Evolutionary conservation across 192 early-diverging fungal genomes (phyloP).

Genomic region (Backusella circina): DNA sequence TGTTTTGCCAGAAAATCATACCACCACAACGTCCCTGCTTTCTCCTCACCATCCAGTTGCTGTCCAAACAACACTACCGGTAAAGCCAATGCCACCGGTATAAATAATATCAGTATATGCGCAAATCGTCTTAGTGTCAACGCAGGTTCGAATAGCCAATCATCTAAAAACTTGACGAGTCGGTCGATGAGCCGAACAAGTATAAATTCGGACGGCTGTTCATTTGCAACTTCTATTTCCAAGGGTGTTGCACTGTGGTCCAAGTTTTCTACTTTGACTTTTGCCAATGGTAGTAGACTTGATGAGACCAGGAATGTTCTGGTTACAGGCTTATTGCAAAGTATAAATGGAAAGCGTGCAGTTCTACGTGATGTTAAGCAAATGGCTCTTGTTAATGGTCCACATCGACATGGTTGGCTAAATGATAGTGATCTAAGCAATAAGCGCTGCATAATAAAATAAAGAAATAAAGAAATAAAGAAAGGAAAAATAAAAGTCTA

Average conservation of each 20-base stretch:
- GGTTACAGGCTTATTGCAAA: not conserved
- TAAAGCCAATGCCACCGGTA: constrained; percentile 60
- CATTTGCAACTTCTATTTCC: constrained; percentile 3
- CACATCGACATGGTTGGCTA: not conserved
- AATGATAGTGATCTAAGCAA: not conserved
- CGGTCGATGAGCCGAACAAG: not conserved
- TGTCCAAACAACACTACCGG: constrained; percentile 60
- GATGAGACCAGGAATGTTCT: not conserved
- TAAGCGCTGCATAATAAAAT: not conserved
- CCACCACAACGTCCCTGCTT: constrained; percentile 77
- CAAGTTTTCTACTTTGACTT: not conserved
- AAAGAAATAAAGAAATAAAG: not conserved
- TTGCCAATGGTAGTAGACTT: not conserved
- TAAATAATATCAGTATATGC: constrained; percentile 62
- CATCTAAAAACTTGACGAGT: constrained; percentile 36
- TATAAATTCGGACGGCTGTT: not conserved
- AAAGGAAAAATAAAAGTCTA: not conserved
- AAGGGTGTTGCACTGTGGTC: not conserved
- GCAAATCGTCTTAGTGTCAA: constrained; percentile 53
- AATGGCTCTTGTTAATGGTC: not conserved
- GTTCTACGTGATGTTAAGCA: not conserved
- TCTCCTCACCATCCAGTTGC: constrained; percentile 43
- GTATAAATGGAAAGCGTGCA: not conserved
- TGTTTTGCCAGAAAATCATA: constrained; percentile 71
- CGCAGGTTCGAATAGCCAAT: constrained; percentile 52